Percentiles rank a stretch among this genome's conserved stretches.
These are phyloP conservation scores for Globisporangium echinulatum DNA, from an alignment of 352 stramenopile species.

Conservation along the genomic window DNA sequence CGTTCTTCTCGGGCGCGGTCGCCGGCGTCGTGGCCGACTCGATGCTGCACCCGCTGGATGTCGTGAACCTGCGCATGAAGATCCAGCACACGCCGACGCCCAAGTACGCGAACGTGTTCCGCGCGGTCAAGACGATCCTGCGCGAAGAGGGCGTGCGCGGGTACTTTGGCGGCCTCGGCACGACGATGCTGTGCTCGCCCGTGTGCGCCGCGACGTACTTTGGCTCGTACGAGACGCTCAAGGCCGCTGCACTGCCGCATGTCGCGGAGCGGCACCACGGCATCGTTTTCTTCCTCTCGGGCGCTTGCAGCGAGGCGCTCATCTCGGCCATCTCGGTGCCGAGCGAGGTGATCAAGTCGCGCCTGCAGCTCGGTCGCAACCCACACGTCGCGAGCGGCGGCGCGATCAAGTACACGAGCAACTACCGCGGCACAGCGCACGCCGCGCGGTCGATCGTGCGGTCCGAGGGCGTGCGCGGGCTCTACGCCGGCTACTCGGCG, in stretches of 20 bases:
- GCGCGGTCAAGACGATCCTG: conserved; percentile 54
- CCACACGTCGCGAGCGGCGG: conserved; percentile 60
- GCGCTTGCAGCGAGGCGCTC: conserved; percentile 54
- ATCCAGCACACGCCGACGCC: conserved; percentile 43
- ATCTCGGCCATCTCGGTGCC: conserved; percentile 70
- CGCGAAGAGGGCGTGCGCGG: conserved; percentile 66
- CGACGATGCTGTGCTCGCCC: conserved; percentile 67
- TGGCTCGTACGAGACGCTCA: conserved; percentile 72
- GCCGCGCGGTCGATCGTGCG: conserved; percentile 55
- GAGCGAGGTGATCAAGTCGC: conserved; percentile 78
- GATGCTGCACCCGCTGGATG: conserved; percentile 71
- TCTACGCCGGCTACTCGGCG: conserved; percentile 71
- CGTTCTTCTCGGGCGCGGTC: conserved; percentile 62
- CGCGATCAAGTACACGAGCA: conserved; percentile 57
- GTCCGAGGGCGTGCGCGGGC: conserved; percentile 49
- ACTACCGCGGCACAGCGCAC: conserved; percentile 62
- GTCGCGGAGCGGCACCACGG: conserved; percentile 41
- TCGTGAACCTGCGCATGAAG: conserved; percentile 83
- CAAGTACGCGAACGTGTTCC: conserved; percentile 63
- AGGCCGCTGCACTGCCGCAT: conserved; percentile 32
- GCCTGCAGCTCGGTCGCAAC: conserved; percentile 70
- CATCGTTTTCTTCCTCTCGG: conserved; percentile 64
- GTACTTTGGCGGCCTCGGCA: conserved; percentile 66
- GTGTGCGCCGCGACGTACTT: conserved; percentile 76
- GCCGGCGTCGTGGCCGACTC: conserved; percentile 71